Evolutionary conservation across 139 green algal genomes (phyloP).

Genomic region (Tetraselmis striata): DNA sequence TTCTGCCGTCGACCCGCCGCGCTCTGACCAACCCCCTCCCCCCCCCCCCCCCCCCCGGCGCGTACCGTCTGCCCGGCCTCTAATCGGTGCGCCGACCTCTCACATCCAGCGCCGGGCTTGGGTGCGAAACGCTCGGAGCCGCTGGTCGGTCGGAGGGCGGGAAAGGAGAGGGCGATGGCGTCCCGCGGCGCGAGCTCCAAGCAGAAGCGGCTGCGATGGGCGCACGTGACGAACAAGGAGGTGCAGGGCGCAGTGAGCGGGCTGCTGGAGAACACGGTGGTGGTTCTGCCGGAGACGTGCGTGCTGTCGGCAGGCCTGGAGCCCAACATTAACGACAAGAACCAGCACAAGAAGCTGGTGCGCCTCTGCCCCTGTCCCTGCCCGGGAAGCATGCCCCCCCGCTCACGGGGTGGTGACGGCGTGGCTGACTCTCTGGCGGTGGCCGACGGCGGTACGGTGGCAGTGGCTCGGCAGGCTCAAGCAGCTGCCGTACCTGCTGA

Average conservation of each 20-base stretch:
- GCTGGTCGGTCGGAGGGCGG: too few species aligned
- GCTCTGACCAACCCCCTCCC: too few species aligned
- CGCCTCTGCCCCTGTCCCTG: not conserved
- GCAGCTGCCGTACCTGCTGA: not conserved
- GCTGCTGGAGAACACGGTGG: not conserved
- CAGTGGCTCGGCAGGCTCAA: not conserved
- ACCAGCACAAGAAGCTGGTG: not conserved
- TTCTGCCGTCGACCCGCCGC: too few species aligned
- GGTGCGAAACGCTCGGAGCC: too few species aligned
- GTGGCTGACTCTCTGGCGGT: too few species aligned
- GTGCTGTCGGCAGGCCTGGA: not conserved
- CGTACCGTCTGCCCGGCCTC: too few species aligned
- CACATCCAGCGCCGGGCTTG: too few species aligned
- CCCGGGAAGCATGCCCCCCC: not conserved
- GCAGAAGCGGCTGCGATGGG: not conserved
- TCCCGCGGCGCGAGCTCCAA: not conserved
- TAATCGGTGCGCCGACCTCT: too few species aligned
- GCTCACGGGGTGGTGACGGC: too few species aligned
- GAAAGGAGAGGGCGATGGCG: too few species aligned
- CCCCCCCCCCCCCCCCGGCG: too few species aligned
- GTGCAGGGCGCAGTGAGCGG: not conserved
- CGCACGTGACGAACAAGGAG: not conserved
- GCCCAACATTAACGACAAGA: not conserved
- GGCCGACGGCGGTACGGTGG: too few species aligned
- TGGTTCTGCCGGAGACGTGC: not conserved